Evolutionary conservation across 2,329 filamentous ascomycete genomes (phyloP), one percentile per base, ranked within the genome.

Genomic region (Pezicula radicicola): DNA sequence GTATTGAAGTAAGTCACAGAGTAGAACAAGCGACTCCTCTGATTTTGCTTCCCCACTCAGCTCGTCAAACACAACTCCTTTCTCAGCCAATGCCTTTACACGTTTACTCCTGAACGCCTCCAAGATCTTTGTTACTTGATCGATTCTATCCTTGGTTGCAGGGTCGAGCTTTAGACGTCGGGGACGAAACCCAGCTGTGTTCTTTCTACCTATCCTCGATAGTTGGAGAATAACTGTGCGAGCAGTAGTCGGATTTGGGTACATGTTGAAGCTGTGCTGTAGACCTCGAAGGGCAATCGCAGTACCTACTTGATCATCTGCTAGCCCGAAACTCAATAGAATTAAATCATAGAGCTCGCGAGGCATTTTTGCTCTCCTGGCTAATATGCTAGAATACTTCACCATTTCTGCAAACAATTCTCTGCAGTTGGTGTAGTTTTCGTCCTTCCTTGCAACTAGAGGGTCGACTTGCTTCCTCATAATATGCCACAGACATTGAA

Each of bases 341-440:
- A 81, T 76, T 51, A 75, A 70, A 55, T 79, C 71, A 54, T 81
- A 80, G 3, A 81, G 59, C 5, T 76, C 74, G 51, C 68, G 70
- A 19, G 75, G 73, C 52, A 79, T 72, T 37, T 72, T 68, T 25
- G 66, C 62, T 16, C 65, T 60, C 12, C 64, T 62, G 3, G 49
- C 56, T 41, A 67, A 61, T 48, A 65, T 60, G 19, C 51, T 52
- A 47, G 66, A 66, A 72, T 76, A 75, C n/a, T 63, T 63, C 52
- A 75, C 70, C 75, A 80, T 79, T 49, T 75, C 68, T 4, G 65
- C 63, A 60, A 77, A 80, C 3, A 81, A 49, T 2, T 42, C 35
- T 46, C 62, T 55, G 16, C 53, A 56, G 3, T 44, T 36, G 7
- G 48, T 55, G 43, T 44, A 57, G 49, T 28, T 28, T 40, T 39